A percentile compares a stretch with the other conserved stretches of the same genome.
Conservation (phyloP, 2,329 filamentous ascomycete species). For the Rhytidhysteron rufulum region DNA sequence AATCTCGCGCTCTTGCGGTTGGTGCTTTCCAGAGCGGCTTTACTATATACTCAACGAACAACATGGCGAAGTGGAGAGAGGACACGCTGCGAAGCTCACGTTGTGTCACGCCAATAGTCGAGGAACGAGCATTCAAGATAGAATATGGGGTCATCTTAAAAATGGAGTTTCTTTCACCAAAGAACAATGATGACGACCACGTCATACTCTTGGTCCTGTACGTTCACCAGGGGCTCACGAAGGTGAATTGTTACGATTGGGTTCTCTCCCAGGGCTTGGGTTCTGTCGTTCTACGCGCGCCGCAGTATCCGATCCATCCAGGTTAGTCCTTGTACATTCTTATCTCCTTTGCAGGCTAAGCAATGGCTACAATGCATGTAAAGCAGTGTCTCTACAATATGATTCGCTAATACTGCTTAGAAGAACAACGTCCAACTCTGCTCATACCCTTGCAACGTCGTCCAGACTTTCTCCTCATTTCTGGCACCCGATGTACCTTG, state of each 20-base stretch:
- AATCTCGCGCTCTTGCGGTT: conserved; percentile 61
- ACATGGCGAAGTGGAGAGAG: conserved; percentile 49
- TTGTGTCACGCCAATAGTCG: conserved; percentile 52
- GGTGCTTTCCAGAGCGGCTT: conserved; percentile 68
- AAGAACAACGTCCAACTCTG: conserved; percentile 33
- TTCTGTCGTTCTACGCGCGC: conserved; percentile 19
- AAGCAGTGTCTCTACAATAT: too few species aligned
- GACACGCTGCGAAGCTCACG: conserved; percentile 42
- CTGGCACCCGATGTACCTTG: conserved; percentile 30
- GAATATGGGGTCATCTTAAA: conserved; percentile 71
- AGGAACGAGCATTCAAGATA: conserved; percentile 46
- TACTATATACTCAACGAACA: conserved; percentile 66
- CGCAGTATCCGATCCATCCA: conserved; percentile 21
- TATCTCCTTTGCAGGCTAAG: not conserved
- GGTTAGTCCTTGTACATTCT: conserved; percentile 15
- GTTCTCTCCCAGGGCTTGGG: conserved; percentile 42
- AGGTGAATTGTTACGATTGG: conserved; percentile 52
- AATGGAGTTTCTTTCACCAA: conserved; percentile 80
- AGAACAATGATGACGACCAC: conserved; percentile 60
- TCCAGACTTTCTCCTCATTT: conserved; percentile 40
- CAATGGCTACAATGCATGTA: too few species aligned
- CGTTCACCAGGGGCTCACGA: conserved; percentile 40
- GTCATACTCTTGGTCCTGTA: conserved; percentile 72
- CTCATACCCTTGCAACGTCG: conserved; percentile 39
- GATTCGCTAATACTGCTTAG: conserved; percentile 17